Conservation (phyloP, 345 rosid species). For the Eucalyptus pauciflora region DNA sequence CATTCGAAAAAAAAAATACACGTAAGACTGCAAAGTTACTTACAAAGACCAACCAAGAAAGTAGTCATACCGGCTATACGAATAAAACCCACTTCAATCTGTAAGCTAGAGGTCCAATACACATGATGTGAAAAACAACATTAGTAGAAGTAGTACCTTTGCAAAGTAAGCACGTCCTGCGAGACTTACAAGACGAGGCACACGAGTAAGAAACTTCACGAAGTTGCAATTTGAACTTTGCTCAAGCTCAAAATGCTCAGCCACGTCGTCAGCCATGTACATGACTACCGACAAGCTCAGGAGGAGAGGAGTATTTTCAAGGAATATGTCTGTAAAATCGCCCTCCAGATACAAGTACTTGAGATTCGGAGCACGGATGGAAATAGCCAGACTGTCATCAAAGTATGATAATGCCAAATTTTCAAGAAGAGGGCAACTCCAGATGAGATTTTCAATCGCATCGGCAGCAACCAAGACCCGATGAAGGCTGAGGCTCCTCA, state of each 20-base stretch:
- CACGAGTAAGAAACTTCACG: conserved; percentile 69
- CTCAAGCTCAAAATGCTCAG: conserved; percentile 76
- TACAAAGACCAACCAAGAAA: neutral
- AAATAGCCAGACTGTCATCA: conserved; percentile 74
- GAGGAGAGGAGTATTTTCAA: conserved; percentile 64
- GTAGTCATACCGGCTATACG: neutral
- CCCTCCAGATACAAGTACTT: conserved; percentile 81
- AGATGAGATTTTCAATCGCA: conserved; percentile 65
- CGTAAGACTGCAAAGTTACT: neutral
- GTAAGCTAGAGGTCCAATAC: neutral
- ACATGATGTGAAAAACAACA: neutral
- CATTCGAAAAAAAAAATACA: neutral
- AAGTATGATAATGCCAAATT: conserved; percentile 60
- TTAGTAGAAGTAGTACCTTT: conserved; percentile 35
- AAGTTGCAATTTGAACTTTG: conserved; percentile 76
- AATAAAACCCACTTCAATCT: neutral
- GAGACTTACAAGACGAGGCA: conserved; percentile 72
- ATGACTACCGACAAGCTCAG: conserved; percentile 61
- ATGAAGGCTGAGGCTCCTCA: conserved; percentile 66
- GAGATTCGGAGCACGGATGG: conserved; percentile 63
- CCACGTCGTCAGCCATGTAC: conserved; percentile 76
- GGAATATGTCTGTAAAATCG: conserved; percentile 71
- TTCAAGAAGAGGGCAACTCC: conserved; percentile 77
- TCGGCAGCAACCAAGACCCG: conserved; percentile 70
- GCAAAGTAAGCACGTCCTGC: conserved; percentile 77